These are phyloP conservation scores for Malassezia furfur DNA, from an alignment of 1,284 basidiomycete genomes.

Conservation along the genomic window DNA sequence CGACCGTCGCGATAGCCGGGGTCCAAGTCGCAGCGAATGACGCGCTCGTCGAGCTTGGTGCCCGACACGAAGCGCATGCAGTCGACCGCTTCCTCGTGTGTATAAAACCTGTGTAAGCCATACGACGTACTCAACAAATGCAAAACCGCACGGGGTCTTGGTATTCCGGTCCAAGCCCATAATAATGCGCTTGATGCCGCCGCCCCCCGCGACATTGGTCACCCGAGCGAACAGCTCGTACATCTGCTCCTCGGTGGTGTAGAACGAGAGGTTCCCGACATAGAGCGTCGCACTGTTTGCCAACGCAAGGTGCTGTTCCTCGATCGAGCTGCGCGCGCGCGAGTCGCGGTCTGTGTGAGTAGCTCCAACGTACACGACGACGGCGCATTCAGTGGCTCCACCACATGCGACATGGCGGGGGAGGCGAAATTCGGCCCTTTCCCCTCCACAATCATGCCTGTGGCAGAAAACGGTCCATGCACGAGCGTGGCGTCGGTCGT, in stretches of 20 bases:
- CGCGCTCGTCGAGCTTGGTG: slow-evolving; percentile 96
- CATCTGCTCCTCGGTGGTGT: slow-evolving; percentile 98
- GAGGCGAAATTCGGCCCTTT: not conserved
- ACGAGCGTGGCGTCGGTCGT: slow-evolving; percentile 16
- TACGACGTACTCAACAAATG: slow-evolving; percentile 70
- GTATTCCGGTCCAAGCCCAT: slow-evolving; percentile 97
- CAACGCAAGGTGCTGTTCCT: slow-evolving; percentile 52
- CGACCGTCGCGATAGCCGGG: slow-evolving; percentile 94
- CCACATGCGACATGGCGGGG: slow-evolving; percentile 69
- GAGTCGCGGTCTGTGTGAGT: slow-evolving; percentile 47
- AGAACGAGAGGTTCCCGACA: slow-evolving; percentile 56
- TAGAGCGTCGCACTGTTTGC: slow-evolving; percentile 55
- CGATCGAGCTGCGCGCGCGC: slow-evolving; percentile 35
- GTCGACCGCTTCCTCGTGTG: slow-evolving; percentile 83
- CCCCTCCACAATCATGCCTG: slow-evolving; percentile 5
- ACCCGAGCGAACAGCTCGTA: slow-evolving; percentile 95
- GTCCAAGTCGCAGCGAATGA: slow-evolving; percentile 95
- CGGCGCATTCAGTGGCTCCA: slow-evolving; percentile 73
- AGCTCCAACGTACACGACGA: slow-evolving; percentile 69
- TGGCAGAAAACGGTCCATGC: not conserved
- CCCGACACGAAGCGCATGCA: slow-evolving; percentile 89
- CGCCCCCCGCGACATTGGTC: slow-evolving; percentile 75
- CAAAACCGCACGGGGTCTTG: slow-evolving; percentile 97
- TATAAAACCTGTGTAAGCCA: slow-evolving; percentile 61
- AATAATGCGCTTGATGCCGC: slow-evolving; percentile 94